Base-by-base conservation (phyloP, 1,284 basidiomycete species). In the Paramarasmius palmivorus region DNA sequence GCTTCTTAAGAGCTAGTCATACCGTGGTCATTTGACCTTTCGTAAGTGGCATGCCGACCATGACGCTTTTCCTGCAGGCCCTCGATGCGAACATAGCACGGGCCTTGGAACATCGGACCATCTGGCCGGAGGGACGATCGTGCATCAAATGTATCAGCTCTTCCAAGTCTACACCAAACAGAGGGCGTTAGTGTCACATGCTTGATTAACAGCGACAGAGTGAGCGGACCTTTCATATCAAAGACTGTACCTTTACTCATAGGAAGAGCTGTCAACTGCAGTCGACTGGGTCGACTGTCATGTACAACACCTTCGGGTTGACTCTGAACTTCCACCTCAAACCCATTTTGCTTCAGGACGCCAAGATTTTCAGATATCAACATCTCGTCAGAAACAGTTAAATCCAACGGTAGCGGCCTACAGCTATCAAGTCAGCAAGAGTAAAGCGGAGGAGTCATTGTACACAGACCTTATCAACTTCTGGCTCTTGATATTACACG, bases 81-180 rank as follows among this genome's bases (percentile, higher is more conserved):
- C 96, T 83, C 78, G 88, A 93, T 0, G 97, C 97, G 66, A 99
- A 98, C 94, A 99, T 98, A 7, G 86, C 79, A 15, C 95, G 81
- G n/a, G 92, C 93, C 68, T 98, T 99, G 8, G 89, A 89, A 66
- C 93, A 96, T 37, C 94, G 79, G 0, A 96, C 89, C 79, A 92
- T 90, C 60, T 88, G 84, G 1, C 90, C 89, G 0, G 78, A 71
- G 0, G 89, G 86, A 8, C 79, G 76, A 61, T 97, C 93, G 36
- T 85, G 82, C 69, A 99, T 79, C 29, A 94, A 73, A 60, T 94
- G 86, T 8, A 99, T 79, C 12, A 99, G 79, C 64, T 99, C 96
- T 68, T 97, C 95, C n/a, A 99, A 77, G 70, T 99, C 96, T 96
- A 64, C 8, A 38, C 52, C 37, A 32, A 6, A 6, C 7, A 32